phyloP scores from a whole-genome alignment of 2,329 filamentous ascomycete genomes.

The Ophiostoma angusticollis region DNA sequence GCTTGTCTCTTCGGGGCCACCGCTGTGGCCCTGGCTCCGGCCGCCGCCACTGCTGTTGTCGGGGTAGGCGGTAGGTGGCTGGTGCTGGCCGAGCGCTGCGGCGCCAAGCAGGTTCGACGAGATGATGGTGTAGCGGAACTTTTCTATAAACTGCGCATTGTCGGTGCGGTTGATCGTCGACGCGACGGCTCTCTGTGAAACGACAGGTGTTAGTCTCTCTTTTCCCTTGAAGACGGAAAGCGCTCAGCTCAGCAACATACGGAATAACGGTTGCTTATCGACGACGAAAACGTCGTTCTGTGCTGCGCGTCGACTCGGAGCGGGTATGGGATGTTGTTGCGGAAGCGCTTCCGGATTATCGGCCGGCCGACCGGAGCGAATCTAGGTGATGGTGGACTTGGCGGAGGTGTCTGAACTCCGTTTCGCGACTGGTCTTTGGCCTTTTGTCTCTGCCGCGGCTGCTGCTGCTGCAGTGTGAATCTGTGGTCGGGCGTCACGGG shows the following conservation, averaged over 20 bases:
- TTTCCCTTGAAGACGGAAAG: not conserved
- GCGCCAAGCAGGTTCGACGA: constrained; percentile 77
- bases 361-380: constrained; percentile 47
- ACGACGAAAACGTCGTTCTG: constrained; percentile 29
- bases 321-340: constrained; percentile 31
- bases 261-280: constrained; percentile 37
- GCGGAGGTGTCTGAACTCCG: constrained; percentile 30
- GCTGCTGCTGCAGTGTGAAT: constrained; percentile 2
- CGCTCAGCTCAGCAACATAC: constrained; percentile 26
- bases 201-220: not conserved
- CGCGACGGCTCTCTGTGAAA: constrained; percentile 50
- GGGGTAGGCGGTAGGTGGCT: constrained; percentile 8
- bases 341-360: constrained; percentile 40
- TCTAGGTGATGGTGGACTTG: constrained; percentile 30
- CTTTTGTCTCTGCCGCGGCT: constrained; percentile 1
- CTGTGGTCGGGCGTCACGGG: constrained; percentile 10
- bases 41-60: not conserved
- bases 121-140: constrained; percentile 86
- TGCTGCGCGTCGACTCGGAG: constrained; percentile 30
- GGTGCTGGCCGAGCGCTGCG: constrained; percentile 35
- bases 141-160: constrained; percentile 76
- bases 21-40: not conserved
- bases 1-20: too few relatives aligned
- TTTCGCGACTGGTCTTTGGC: constrained; percentile 7
- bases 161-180: constrained; percentile 63